A percentile compares a stretch with the other conserved stretches of the same genome.
Conservation (phyloP, 192 early-diverging fungal species). For the Backusella circina region DNA sequence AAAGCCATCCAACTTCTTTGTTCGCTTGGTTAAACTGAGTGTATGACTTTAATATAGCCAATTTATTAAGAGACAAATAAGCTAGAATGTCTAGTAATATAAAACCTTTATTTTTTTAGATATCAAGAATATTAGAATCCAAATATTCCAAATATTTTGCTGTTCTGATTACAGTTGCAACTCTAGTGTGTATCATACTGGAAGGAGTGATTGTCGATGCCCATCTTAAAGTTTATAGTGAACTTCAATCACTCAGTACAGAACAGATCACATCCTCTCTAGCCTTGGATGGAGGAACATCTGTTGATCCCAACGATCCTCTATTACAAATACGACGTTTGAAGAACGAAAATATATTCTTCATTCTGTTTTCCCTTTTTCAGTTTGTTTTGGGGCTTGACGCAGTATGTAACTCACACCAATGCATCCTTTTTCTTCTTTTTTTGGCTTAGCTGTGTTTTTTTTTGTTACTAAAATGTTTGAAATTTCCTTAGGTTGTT, state of each 20-base stretch:
- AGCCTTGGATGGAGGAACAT: neutral
- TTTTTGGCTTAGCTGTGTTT: neutral
- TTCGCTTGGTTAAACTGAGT: slow-evolving; percentile 1
- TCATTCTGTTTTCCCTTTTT: slow-evolving; percentile 16
- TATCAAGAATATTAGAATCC: neutral
- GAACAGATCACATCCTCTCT: neutral
- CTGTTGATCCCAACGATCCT: neutral
- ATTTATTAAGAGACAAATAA: neutral
- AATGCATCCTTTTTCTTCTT: neutral
- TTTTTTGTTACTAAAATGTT: neutral
- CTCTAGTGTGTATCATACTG: slow-evolving; percentile 10
- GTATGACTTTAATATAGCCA: neutral
- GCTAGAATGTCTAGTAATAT: neutral
- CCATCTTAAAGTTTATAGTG: neutral
- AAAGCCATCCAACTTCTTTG: neutral
- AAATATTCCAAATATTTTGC: slow-evolving; percentile 1
- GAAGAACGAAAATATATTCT: slow-evolving; percentile 20
- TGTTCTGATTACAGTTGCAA: slow-evolving; percentile 3
- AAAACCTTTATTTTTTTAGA: neutral
- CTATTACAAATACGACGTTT: slow-evolving; percentile 4
- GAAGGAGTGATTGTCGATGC: slow-evolving; percentile 9
- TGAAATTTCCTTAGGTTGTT: neutral
- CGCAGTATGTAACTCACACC: slow-evolving; percentile 1
- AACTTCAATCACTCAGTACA: neutral
- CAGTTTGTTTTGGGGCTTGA: slow-evolving; percentile 16